phyloP scores from a whole-genome alignment of 2,329 filamentous ascomycete genomes.

The Lecanicillium sp. region DNA sequence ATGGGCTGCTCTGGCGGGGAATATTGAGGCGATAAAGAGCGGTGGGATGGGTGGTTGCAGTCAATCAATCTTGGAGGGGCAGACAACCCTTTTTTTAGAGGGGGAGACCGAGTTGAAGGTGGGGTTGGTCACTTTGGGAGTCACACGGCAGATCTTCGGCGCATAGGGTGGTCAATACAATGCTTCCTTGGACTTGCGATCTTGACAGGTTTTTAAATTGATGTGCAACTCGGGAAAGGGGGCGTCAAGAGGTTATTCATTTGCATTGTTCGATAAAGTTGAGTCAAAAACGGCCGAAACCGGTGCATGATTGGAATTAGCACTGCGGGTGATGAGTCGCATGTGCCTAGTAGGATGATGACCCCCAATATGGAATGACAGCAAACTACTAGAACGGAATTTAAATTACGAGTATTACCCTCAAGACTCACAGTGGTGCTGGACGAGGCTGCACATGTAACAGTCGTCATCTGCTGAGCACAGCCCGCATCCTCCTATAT shows the following conservation, averaged over 20 bases:
- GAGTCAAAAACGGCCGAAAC: slow-evolving; percentile 5
- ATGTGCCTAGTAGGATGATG: too few species aligned
- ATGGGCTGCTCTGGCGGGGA: not conserved
- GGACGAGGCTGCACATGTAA: too few species aligned
- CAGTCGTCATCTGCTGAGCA: too few species aligned
- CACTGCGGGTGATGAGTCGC: too few species aligned
- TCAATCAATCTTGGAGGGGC: slow-evolving; percentile 6
- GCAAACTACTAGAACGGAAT: too few species aligned
- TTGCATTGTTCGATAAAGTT: not conserved
- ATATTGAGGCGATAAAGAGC: slow-evolving; percentile 22
- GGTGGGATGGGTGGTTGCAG: slow-evolving; percentile 22
- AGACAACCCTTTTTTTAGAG: slow-evolving; percentile 4
- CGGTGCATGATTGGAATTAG: slow-evolving; percentile 3
- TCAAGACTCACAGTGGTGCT: too few species aligned
- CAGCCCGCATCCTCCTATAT: too few species aligned
- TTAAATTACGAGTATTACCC: too few species aligned
- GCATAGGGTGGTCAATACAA: not conserved
- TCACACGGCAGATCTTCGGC: slow-evolving; percentile 13
- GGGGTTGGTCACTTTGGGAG: slow-evolving; percentile 3
- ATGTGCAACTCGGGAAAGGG: too few species aligned
- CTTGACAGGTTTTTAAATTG: not conserved
- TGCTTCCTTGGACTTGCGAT: not conserved
- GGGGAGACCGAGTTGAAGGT: slow-evolving; percentile 24
- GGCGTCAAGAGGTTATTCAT: not conserved
- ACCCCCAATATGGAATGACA: too few species aligned